Evolutionary conservation across 352 stramenopile species (phyloP), one percentile per base, ranked within the genome.

Genomic region (Aphanomyces euteiches): DNA sequence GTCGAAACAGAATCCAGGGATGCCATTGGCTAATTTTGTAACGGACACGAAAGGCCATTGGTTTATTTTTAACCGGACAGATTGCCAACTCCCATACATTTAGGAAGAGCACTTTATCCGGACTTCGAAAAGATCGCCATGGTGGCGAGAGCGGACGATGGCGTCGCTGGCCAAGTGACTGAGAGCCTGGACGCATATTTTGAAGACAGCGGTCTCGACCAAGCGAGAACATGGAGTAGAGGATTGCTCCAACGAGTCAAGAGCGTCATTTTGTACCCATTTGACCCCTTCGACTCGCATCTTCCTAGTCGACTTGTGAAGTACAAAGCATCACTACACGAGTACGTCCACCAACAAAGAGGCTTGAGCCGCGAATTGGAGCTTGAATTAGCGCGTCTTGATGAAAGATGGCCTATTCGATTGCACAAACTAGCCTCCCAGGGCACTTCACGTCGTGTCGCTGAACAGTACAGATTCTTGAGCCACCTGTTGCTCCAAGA

Each of bases 401-500:
- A 37, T 2, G 5, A 37, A 13, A 7, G 8, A 13, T 67, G 60
- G 60, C 15, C 41, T 15, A 37, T 17, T n/a, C 19, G 43, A 8
- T 37, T 67, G 10, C 41, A 41, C n/a, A 12, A 7, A 7, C 60
- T 67, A 17, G 41, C 60, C 6, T 41, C 43, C 5, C 8, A 67
- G 3, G 60, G 60, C 41, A 13, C 47, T 28, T 17, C 60, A 19
- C 60, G 60, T 7, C 3, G 8, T 15, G 15, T 7, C 21, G 60
- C 54, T 15, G 60, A 67, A 57, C 17, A 39, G 39, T 57, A 57
- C n/a, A 37, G 60, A 7, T 67, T 34, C 17, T 41, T 67, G 17
- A 67, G 60, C 28, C 28, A 54, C 7, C 47, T 67, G 8, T 54
- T 67, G 60, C 3, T 57, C n/a, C 37, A 58, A 7, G 60, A 57